A percentile compares a stretch with the other conserved stretches of the same genome.
Evolutionary conservation across 345 rosid species (phyloP).

Genomic region (Eucalyptus polybractea): DNA sequence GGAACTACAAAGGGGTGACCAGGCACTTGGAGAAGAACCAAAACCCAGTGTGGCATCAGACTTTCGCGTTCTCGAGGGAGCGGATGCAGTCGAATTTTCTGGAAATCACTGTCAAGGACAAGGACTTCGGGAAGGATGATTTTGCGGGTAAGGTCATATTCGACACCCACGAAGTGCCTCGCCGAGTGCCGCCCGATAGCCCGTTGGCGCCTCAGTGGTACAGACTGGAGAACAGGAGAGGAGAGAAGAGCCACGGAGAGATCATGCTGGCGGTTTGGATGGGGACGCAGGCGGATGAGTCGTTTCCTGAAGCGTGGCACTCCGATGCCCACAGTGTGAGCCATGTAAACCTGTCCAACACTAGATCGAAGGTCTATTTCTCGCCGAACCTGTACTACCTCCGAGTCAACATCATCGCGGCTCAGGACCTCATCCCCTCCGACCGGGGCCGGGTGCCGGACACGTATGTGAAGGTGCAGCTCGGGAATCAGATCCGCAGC

Average conservation of each 20-base stretch:
- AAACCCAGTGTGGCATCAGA: slow-evolving; percentile 82
- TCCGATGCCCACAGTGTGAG: slow-evolving; percentile 81
- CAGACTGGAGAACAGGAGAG: slow-evolving; percentile 50
- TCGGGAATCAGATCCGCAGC: slow-evolving; percentile 52
- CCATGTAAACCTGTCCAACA: slow-evolving; percentile 58
- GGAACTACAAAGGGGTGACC: slow-evolving; percentile 82
- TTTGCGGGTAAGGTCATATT: slow-evolving; percentile 45
- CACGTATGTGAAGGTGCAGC: slow-evolving; percentile 34
- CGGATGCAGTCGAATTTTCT: slow-evolving; percentile 59
- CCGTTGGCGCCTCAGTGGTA: slow-evolving; percentile 98
- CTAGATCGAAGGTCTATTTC: slow-evolving; percentile 82
- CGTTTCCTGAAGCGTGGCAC: slow-evolving; percentile 95
- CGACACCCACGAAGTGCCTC: slow-evolving; percentile 66
- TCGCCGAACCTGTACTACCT: slow-evolving; percentile 90
- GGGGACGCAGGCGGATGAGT: slow-evolving; percentile 97
- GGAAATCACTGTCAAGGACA: slow-evolving; percentile 76
- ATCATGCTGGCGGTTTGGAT: slow-evolving; percentile 97
- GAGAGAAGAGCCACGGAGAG: slow-evolving; percentile 58
- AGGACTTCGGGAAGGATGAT: slow-evolving; percentile 74
- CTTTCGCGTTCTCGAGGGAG: slow-evolving; percentile 87
- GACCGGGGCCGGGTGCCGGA: slow-evolving; percentile 62
- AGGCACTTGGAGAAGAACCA: slow-evolving; percentile 76
- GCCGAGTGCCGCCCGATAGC: slow-evolving; percentile 83
- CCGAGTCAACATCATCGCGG: slow-evolving; percentile 58
- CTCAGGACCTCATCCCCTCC: slow-evolving; percentile 71